These are phyloP conservation scores for Suillus occidentalis DNA, from an alignment of 768 basidiomycete species.

Conservation along the genomic window DNA sequence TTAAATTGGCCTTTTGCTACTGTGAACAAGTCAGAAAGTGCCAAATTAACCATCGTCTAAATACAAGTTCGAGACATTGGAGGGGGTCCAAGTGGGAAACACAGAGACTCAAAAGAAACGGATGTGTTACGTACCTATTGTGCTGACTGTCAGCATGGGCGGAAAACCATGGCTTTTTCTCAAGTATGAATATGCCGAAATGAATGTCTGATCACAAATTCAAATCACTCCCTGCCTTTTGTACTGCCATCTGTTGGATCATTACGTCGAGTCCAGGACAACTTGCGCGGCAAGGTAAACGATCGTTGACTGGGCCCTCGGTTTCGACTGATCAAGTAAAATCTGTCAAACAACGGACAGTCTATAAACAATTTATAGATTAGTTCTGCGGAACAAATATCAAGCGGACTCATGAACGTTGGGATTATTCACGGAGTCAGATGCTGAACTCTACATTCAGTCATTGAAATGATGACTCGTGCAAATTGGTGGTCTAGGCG, in stretches of 20 bases:
- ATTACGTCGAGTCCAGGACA: not conserved
- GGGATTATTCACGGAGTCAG: not conserved
- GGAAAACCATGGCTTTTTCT: not conserved
- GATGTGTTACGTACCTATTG: not conserved
- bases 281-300: conserved; percentile 20
- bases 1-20: not conserved
- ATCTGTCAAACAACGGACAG: not conserved
- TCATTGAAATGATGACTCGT: not conserved
- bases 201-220: conserved; percentile 40
- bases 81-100: not conserved
- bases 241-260: conserved; percentile 5
- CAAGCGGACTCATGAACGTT: not conserved
- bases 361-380: not conserved
- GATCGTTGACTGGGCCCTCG: conserved; percentile 20
- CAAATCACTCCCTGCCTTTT: not conserved
- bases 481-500: not conserved
- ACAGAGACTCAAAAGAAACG: not conserved
- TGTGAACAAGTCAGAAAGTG: not conserved
- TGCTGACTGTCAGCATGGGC: not conserved
- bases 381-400: not conserved
- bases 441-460: not conserved
- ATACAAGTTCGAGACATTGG: not conserved
- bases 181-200: conserved; percentile 33
- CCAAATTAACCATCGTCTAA: not conserved
- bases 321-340: not conserved